These are phyloP conservation scores for Parsonsia alboflavescens DNA, from an alignment of 257 asterid genomes.

Conservation along the genomic window DNA sequence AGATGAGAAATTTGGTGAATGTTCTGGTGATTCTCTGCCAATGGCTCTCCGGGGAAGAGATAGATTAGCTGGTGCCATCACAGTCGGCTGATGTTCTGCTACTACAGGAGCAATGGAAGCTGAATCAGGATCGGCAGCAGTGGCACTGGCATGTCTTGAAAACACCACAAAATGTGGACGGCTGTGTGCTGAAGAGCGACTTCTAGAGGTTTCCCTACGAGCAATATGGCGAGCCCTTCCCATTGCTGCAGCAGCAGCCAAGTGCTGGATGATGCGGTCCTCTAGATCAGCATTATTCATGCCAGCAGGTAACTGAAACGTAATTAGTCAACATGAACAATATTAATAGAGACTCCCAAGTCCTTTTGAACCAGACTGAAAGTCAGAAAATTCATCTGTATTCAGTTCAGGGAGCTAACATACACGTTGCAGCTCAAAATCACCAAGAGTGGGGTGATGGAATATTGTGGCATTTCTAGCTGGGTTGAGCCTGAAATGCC, in stretches of 20 bases:
- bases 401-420: constrained; percentile 24
- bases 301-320: constrained; percentile 63
- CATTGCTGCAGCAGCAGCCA: constrained; percentile 93
- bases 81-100: constrained; percentile 37
- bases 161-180: constrained; percentile 51
- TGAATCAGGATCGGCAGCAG: constrained; percentile 38
- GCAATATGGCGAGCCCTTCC: constrained; percentile 63
- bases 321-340: constrained; percentile 14
- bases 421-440: constrained; percentile 79
- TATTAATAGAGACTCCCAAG: constrained; percentile 10
- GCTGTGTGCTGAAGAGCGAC: constrained; percentile 46
- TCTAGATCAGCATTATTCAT: constrained; percentile 65
- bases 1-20: constrained; percentile 23
- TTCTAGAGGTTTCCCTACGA: constrained; percentile 64
- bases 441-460: constrained; percentile 69
- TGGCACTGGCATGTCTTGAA: constrained; percentile 47
- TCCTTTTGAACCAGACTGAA: constrained; percentile 1
- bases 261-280: constrained; percentile 82
- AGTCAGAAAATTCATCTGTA: background rate
- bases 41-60: constrained; percentile 20
- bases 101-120: constrained; percentile 30
- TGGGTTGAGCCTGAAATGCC: constrained; percentile 50
- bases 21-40: constrained; percentile 27
- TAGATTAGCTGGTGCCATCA: constrained; percentile 28
- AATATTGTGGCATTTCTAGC: constrained; percentile 61